Percentiles rank a stretch among this genome's conserved stretches.
These are phyloP conservation scores for Scheffersomyces cryptocercus DNA, from an alignment of 1,139 yeast species.

Conservation along the genomic window DNA sequence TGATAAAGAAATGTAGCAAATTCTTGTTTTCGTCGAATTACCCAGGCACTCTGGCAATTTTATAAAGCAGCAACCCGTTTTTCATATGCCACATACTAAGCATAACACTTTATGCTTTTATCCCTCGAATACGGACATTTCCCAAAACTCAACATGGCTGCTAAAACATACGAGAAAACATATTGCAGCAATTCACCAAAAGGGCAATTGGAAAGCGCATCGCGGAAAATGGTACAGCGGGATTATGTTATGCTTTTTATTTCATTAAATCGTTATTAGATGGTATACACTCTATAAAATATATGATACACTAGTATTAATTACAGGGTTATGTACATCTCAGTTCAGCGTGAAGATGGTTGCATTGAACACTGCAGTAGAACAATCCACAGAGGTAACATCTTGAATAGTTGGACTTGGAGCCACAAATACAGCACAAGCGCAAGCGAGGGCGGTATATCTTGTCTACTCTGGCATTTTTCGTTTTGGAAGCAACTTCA, in stretches of 20 bases:
- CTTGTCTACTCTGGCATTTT: constrained; percentile 15
- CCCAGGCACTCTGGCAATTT: too few relatives aligned
- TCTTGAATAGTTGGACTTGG: constrained; percentile 38
- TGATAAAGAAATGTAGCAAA: too few relatives aligned
- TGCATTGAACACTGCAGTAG: constrained; percentile 44
- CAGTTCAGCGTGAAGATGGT: constrained; percentile 44
- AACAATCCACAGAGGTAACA: constrained; percentile 45
- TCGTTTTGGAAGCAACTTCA: constrained; percentile 15
- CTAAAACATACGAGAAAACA: too few relatives aligned
- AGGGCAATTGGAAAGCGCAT: neutral
- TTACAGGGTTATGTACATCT: constrained; percentile 30
- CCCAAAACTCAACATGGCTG: too few relatives aligned
- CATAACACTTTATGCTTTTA: too few relatives aligned
- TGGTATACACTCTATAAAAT: neutral
- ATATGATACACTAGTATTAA: neutral
- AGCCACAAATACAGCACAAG: constrained; percentile 48
- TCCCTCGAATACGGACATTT: too few relatives aligned
- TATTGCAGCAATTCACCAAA: neutral
- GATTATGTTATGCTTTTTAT: neutral
- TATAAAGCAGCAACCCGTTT: too few relatives aligned
- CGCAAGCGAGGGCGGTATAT: constrained; percentile 35
- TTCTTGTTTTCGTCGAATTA: too few relatives aligned
- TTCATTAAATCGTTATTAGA: neutral
- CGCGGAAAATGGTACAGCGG: too few relatives aligned
- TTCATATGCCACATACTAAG: too few relatives aligned